Evolutionary conservation across 169 alveolate species (phyloP), one percentile per base, ranked within the genome.

Genomic region (Cryptosporidium ryanae): DNA sequence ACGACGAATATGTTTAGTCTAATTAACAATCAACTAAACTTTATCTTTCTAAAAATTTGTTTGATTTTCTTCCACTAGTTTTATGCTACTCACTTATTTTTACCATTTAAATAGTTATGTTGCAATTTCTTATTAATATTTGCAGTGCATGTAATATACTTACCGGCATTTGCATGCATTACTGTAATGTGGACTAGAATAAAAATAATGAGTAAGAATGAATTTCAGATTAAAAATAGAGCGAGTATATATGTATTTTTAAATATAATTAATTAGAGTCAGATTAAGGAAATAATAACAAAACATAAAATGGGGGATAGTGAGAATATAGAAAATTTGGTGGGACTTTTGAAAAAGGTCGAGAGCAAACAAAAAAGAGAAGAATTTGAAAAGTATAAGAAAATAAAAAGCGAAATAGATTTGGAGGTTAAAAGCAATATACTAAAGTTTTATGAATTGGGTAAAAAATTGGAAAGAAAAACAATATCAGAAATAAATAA

Each of bases 131-230:
- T 66, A 7, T 46, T 66, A 17, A 7, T 44, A 54, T 52, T 38
- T 64, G 76, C 48, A 52, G 49, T 34, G 29, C 48, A 66, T 12
- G 31, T 2, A 1, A 49, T n/a, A n/a, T n/a, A n/a, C n/a, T n/a
- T 68, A 68, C 65, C 83, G 83, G 65, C 18, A 55, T 68, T 68
- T 68, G 48, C 83, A 68, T 68, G 83, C 66, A 54, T 21, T 66
- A 5, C 50, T 66, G 0, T 17, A 23, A 44, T 66, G 82, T 66
- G 64, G 64, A 66, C 10, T 21, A 59, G 44, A 66, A 66, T 38
- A 38, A 66, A 2, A 44, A 7, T 4, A 46, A 32, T 65, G 44
- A 44, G 46, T 64, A 0, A 1, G 12, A 7, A 10, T 52, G 63
- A 52, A 52, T n/a, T 52, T 52, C 12, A 17, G 44, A 32, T 34